phyloP scores from a whole-genome alignment of 2,329 filamentous ascomycete species.

The Fusarium armeniacum region DNA sequence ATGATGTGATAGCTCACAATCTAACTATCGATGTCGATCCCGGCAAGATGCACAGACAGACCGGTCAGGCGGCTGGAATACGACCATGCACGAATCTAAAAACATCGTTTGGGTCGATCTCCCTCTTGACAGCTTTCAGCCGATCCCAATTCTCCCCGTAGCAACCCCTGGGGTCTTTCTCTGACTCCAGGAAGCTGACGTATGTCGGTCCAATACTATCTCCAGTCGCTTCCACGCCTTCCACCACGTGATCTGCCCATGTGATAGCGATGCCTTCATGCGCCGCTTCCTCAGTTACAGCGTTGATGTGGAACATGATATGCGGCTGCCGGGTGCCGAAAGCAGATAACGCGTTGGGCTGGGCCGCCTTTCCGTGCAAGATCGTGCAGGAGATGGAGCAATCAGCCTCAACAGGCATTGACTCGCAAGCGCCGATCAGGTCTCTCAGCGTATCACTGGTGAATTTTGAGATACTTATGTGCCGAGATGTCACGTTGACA shows the following conservation, averaged over 20 bases:
- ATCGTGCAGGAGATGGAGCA: conserved; percentile 5
- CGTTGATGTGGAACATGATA: conserved; percentile 18
- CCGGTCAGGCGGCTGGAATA: not conserved
- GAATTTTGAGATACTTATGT: conserved; percentile 8
- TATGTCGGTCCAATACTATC: conserved; percentile 12
- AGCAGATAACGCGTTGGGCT: not conserved
- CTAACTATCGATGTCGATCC: not conserved
- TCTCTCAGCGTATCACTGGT: not conserved
- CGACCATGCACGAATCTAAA: conserved; percentile 4
- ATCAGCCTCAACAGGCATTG: not conserved
- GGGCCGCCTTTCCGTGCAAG: conserved; percentile 5
- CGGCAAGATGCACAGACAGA: not conserved
- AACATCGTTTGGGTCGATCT: conserved; percentile 1
- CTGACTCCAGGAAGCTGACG: conserved; percentile 5
- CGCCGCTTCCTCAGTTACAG: not conserved
- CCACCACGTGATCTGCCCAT: not conserved
- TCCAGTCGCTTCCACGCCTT: not conserved
- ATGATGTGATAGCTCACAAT: not conserved
- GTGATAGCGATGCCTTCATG: not conserved
- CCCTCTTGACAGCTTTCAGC: not conserved
- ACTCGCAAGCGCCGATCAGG: not conserved
- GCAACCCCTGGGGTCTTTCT: not conserved
- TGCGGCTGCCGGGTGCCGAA: conserved; percentile 7
- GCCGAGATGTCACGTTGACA: conserved; percentile 13
- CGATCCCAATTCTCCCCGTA: conserved; percentile 3